phyloP scores from a whole-genome alignment of 2,329 filamentous ascomycete genomes.

The Alternaria hordeiaustralica region DNA sequence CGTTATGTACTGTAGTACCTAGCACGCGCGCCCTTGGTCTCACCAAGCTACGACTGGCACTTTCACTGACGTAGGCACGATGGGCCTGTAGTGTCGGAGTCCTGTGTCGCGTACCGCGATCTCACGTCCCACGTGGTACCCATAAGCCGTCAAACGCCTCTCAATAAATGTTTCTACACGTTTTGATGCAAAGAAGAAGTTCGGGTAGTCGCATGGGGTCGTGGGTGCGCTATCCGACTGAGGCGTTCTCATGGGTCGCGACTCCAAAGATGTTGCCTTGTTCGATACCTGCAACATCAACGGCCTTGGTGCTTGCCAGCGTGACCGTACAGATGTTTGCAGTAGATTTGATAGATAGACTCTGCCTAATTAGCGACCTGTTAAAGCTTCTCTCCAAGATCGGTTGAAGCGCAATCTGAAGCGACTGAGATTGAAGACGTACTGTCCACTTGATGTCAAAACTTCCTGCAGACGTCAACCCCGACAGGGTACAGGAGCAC shows the following conservation, averaged over 20 bases:
- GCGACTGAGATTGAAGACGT: background rate
- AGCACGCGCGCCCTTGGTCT: background rate
- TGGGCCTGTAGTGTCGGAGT: background rate
- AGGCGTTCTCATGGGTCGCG: background rate
- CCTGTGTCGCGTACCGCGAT: background rate
- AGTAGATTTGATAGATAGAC: background rate
- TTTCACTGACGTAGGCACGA: background rate
- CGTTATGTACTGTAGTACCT: background rate
- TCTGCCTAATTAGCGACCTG: background rate
- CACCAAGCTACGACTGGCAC: background rate
- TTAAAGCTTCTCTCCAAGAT: background rate
- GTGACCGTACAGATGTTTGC: background rate
- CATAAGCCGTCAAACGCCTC: slow-evolving; percentile 3
- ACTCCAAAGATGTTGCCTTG: background rate
- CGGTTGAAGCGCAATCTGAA: background rate
- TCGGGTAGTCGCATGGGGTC: background rate
- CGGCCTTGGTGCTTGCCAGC: background rate
- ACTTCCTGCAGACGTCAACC: background rate
- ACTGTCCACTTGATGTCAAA: background rate
- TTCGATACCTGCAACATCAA: background rate
- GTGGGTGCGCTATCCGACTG: background rate
- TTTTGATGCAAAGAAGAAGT: background rate
- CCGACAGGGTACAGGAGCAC: background rate
- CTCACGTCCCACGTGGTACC: slow-evolving; percentile 2
- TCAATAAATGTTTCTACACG: background rate